Evolutionary conservation across 2,329 filamentous ascomycete species (phyloP).

Genomic region (Penicillium sp.): DNA sequence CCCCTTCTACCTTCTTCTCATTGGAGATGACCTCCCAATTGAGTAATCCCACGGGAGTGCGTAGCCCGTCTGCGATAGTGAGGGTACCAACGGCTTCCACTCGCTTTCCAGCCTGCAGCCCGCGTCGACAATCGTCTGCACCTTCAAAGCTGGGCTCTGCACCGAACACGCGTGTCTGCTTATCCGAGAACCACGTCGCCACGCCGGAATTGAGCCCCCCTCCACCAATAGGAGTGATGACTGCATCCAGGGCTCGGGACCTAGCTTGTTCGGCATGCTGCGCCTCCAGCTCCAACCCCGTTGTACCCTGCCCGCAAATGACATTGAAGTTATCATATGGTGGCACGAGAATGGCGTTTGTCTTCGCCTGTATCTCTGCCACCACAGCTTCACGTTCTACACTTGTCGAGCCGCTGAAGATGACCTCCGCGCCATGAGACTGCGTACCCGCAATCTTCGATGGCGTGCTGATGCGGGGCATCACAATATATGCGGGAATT

Average conservation of each 20-base stretch:
- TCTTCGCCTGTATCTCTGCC: conserved; percentile 64
- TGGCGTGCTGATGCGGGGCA: conserved; percentile 82
- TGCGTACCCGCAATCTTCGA: conserved; percentile 82
- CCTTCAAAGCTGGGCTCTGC: conserved; percentile 81
- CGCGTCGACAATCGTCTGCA: conserved; percentile 76
- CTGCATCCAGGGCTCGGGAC: conserved; percentile 55
- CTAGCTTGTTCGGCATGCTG: conserved; percentile 62
- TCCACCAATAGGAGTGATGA: conserved; percentile 82
- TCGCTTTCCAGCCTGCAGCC: conserved; percentile 62
- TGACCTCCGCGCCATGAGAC: conserved; percentile 71
- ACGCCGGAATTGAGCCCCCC: conserved; percentile 84
- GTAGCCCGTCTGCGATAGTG: conserved; percentile 84
- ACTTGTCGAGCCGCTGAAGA: conserved; percentile 78
- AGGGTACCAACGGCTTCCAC: conserved; percentile 68
- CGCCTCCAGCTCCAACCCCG: conserved; percentile 74
- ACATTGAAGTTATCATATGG: conserved; percentile 93
- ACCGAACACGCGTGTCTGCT: conserved; percentile 74
- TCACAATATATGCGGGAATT: conserved; percentile 83
- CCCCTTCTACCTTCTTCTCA: conserved; percentile 63
- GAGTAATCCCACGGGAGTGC: conserved; percentile 73
- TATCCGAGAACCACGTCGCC: conserved; percentile 68
- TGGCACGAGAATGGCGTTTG: conserved; percentile 75
- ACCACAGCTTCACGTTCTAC: conserved; percentile 78
- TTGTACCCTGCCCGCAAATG: conserved; percentile 88
- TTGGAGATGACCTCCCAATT: conserved; percentile 79